Evolutionary conservation across 306 rosid genomes (phyloP), one percentile per base, ranked within the genome.

Genomic region (Corylus avellana): DNA sequence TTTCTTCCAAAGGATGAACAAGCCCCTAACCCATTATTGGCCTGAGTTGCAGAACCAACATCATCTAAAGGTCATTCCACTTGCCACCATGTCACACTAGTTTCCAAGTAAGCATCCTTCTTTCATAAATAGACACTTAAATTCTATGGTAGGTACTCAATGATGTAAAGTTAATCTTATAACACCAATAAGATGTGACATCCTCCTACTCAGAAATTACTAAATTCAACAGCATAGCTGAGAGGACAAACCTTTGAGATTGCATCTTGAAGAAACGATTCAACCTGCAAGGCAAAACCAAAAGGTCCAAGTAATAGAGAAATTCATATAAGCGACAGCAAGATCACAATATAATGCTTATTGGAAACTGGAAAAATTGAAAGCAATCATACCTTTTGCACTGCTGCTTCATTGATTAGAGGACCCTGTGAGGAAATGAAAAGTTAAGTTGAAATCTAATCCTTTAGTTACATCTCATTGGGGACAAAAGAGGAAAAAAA

Each of bases 341-440:
- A 67, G 61, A 53, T 63, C 53, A 58, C 25, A 75, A 74, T 6
- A 59, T n/a, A 63, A 72, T 12, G 39, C 46, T 3, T 27, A n/a
- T 67, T 67, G 25, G 57, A 14, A 83, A 79, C 72, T 53, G 48
- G 57, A 74, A 78, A 75, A 76, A 77, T 62, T n/a, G 59, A 53
- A 57, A 76, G 78, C 61, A 75, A 80, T 82, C 82, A 74, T 78
- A 94, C 99, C 99, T 95, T 95, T 71, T 88, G 54, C 0, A 95
- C 97, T 48, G 99, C 99, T 80, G 99, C 98, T 86, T 95, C 99
- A 82, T 95, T 95, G 81, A 95, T 95, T 71, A 95, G 86, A 81
- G 99, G 99, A 59, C 99, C 99, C 98, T 95, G 87, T 79, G 86
- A 62, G 79, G 73, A 85, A 78, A 86, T 71, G 22, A 81, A 85